phyloP scores from a whole-genome alignment of 441 rosid genomes.

The Pelargonium fulgidum region DNA sequence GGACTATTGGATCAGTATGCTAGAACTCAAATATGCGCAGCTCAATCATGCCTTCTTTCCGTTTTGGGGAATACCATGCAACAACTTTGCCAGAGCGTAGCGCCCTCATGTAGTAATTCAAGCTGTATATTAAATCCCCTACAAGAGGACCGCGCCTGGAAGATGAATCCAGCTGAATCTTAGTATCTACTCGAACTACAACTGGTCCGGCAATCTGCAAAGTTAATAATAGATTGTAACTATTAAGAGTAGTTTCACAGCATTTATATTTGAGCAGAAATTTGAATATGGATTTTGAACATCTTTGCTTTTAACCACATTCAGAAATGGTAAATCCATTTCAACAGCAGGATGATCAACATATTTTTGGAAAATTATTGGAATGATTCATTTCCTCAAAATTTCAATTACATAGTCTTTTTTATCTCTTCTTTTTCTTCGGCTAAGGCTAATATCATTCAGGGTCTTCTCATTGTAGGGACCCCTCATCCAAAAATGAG shows the following conservation, averaged over 20 bases:
- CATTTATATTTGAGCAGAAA: neutral
- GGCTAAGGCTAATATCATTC: no score
- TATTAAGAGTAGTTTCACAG: neutral
- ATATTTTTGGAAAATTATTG: no score
- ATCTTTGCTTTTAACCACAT: no score
- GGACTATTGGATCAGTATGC: neutral
- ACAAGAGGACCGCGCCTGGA: slow-evolving; percentile 31
- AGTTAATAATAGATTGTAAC: neutral
- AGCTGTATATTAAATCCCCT: slow-evolving; percentile 60
- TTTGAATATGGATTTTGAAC: neutral
- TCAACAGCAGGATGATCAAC: no score
- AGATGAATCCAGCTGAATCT: slow-evolving; percentile 36
- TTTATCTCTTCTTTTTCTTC: no score
- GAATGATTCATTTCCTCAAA: no score
- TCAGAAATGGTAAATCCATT: no score
- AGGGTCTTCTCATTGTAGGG: no score
- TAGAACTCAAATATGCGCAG: slow-evolving; percentile 63
- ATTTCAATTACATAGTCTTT: no score
- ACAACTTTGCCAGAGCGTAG: slow-evolving; percentile 66
- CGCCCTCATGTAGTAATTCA: slow-evolving; percentile 61
- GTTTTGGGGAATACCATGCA: slow-evolving; percentile 84
- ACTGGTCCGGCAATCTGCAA: slow-evolving; percentile 76
- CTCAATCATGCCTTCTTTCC: slow-evolving; percentile 88
- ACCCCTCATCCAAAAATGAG: no score
- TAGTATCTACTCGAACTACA: slow-evolving; percentile 54